Conservation (phyloP, 2,329 filamentous ascomycete genomes). For the Trichoderma afroharzianum region DNA sequence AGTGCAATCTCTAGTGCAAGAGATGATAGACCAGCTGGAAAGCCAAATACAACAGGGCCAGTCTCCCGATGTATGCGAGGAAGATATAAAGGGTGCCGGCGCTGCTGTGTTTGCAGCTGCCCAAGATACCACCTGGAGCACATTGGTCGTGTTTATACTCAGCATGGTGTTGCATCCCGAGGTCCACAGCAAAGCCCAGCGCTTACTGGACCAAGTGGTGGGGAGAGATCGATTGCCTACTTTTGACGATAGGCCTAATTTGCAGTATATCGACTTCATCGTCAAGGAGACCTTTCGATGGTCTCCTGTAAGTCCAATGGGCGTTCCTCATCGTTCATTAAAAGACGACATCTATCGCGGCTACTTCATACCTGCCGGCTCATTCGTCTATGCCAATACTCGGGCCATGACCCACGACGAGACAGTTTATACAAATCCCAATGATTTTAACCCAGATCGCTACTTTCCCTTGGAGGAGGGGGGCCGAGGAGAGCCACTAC, state of each 20-base stretch:
- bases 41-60: conserved; percentile 26
- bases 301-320: conserved; percentile 44
- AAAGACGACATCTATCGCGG: conserved; percentile 55
- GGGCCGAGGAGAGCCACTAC: conserved; percentile 43
- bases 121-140: conserved; percentile 43
- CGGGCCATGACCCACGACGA: conserved; percentile 43
- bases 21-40: conserved; percentile 27
- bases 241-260: conserved; percentile 40
- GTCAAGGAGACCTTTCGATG: conserved; percentile 45
- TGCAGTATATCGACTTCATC: conserved; percentile 45
- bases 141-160: conserved; percentile 43
- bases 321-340: conserved; percentile 52
- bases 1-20: conserved; percentile 29
- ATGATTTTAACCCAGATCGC: conserved; percentile 45
- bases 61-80: conserved; percentile 34
- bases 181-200: conserved; percentile 45
- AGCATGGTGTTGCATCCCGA: conserved; percentile 41
- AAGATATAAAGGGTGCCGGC: conserved; percentile 48
- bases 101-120: conserved; percentile 47
- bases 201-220: conserved; percentile 45
- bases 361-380: conserved; percentile 55
- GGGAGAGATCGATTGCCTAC: conserved; percentile 43
- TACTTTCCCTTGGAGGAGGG: conserved; percentile 35
- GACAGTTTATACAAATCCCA: conserved; percentile 38
- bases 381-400: conserved; percentile 41